Evolutionary conservation across 345 rosid genomes (phyloP).

Genomic region (Populus tremula): DNA sequence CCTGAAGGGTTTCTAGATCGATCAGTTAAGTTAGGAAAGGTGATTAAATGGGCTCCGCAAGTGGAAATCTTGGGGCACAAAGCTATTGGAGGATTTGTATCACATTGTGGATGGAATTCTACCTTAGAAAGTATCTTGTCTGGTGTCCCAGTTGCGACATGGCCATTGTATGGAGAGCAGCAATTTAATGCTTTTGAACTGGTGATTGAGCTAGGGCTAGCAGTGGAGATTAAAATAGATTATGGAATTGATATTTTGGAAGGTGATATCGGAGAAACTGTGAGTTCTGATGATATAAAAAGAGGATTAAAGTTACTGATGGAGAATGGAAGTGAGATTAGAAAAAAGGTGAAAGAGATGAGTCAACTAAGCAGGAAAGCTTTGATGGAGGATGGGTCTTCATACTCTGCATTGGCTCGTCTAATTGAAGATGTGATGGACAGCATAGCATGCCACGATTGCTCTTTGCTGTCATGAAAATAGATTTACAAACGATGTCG

Average conservation of each 20-base stretch:
- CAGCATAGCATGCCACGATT: neutral
- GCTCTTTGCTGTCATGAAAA: too few relatives aligned
- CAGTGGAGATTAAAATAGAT: neutral
- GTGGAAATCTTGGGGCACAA: neutral
- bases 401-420: neutral
- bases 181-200: constrained; percentile 3
- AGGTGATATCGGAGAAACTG: neutral
- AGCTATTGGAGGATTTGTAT: constrained; percentile 10
- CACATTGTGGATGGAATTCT: constrained; percentile 17
- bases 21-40: constrained; percentile 2
- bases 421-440: neutral
- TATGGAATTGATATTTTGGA: neutral
- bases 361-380: constrained; percentile 1
- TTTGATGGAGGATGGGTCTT: neutral
- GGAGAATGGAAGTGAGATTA: neutral
- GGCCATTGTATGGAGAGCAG: constrained; percentile 12
- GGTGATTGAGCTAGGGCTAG: neutral
- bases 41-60: constrained; percentile 14
- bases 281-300: neutral
- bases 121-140: neutral
- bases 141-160: constrained; percentile 9
- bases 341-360: neutral
- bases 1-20: neutral
- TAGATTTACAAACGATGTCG: too few relatives aligned
- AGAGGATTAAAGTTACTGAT: neutral